Base-by-base conservation (phyloP, 352 stramenopile genomes). In the Lagenidium sp. region DNA sequence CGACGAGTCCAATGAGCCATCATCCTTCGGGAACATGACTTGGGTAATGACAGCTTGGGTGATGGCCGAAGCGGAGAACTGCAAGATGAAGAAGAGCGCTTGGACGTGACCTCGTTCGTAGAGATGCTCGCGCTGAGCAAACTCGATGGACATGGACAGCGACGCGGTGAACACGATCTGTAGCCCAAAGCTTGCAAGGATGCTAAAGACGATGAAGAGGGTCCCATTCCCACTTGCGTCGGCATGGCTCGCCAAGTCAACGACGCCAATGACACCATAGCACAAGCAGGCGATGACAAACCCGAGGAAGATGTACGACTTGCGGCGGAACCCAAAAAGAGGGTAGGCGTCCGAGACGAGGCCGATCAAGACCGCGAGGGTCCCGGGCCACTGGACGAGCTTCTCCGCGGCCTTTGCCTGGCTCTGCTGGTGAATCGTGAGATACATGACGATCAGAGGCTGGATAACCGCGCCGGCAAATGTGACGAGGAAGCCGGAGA, bases 221-320 rank as follows among this genome's bases (percentile, higher is more conserved):
- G n/a, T n/a, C n/a, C n/a, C n/a, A n/a, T n/a, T n/a, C n/a, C n/a
- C n/a, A n/a, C n/a, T n/a, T n/a, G n/a, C n/a, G n/a, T n/a, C n/a
- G n/a, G n/a, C n/a, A n/a, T n/a, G n/a, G n/a, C n/a, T n/a, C n/a
- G n/a, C n/a, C n/a, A n/a, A n/a, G n/a, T n/a, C n/a, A n/a, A n/a
- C n/a, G n/a, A n/a, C n/a, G n/a, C n/a, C n/a, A n/a, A n/a, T n/a
- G n/a, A n/a, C n/a, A n/a, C n/a, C n/a, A n/a, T n/a, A n/a, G n/a
- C n/a, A n/a, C n/a, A n/a, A n/a, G n/a, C n/a, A n/a, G n/a, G n/a
- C n/a, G 28, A 32, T 32, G 8, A 32, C 28, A 15, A 32, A 74
- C 2, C 89, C 89, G 16, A 92, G 43, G 21, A 94, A 70, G 63
- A 96, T 94, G 62, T 96, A 97, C 11, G 82, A 71, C 62, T 95